Conservation (phyloP, 164 flowering plant species). For the Aristolochia californica region DNA sequence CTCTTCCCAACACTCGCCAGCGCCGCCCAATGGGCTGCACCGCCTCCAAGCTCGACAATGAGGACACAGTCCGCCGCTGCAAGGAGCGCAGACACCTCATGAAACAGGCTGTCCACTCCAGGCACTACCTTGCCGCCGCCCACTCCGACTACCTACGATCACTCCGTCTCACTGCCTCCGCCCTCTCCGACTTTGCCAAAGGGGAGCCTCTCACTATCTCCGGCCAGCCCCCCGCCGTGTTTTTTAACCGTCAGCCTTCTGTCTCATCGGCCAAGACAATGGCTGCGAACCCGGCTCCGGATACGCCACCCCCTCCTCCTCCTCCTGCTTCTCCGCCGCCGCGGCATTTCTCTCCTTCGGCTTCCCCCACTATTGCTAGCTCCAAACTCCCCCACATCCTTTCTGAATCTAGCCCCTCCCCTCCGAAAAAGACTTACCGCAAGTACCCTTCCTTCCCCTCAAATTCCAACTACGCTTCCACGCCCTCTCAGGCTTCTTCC, state of each 20-base stretch:
- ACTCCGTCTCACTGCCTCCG: slow-evolving; percentile 73
- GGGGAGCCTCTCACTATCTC: slow-evolving; percentile 76
- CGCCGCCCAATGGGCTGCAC: slow-evolving; percentile 61
- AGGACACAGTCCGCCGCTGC: slow-evolving; percentile 85
- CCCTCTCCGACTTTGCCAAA: slow-evolving; percentile 63
- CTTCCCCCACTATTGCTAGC: slow-evolving; percentile 35
- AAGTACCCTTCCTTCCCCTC: slow-evolving; percentile 17
- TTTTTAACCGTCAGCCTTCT: slow-evolving; percentile 38
- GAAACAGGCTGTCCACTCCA: slow-evolving; percentile 80
- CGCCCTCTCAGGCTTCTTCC: slow-evolving; percentile 87
- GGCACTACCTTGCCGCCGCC: slow-evolving; percentile 87
- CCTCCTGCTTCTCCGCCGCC: slow-evolving; percentile 29
- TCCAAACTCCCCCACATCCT: slow-evolving; percentile 49
- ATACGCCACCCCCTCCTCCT: slow-evolving; percentile 5
- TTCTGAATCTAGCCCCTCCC: slow-evolving; percentile 29
- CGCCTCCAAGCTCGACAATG: slow-evolving; percentile 80
- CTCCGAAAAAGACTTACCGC: slow-evolving; percentile 12
- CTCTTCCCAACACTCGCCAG: slow-evolving; percentile 6
- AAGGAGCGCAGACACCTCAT: slow-evolving; percentile 88
- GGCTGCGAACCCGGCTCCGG: too few species aligned
- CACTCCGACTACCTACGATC: slow-evolving; percentile 91
- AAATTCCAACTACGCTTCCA: slow-evolving; percentile 40
- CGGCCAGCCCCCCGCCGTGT: slow-evolving; percentile 63
- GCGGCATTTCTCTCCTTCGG: slow-evolving; percentile 20
- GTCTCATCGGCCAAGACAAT: too few species aligned